Evolutionary conservation across 352 stramenopile genomes (phyloP).

Genomic region (Pythium sp.): DNA sequence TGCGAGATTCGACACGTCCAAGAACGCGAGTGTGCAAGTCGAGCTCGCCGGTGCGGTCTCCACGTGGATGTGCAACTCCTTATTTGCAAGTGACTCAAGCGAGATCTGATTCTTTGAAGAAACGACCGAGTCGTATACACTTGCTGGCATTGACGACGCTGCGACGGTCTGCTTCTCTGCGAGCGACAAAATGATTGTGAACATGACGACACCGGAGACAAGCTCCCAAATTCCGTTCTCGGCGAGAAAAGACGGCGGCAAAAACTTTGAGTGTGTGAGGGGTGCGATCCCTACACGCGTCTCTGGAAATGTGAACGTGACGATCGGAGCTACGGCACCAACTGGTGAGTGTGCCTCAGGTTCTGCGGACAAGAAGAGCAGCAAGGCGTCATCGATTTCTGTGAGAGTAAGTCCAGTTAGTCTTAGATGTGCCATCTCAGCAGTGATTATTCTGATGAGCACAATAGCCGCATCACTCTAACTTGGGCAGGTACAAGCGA

Average conservation of each 20-base stretch:
- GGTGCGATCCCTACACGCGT: not conserved
- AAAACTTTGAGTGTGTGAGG: not conserved
- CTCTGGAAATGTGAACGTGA: not conserved
- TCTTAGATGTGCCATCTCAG: not conserved
- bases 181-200: not conserved
- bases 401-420: not conserved
- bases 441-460: not conserved
- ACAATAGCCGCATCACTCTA: not conserved
- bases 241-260: not conserved
- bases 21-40: not conserved
- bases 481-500: not conserved
- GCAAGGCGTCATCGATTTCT: not conserved
- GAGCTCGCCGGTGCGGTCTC: not conserved
- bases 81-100: not conserved
- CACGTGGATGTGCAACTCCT: not conserved
- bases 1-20: not conserved
- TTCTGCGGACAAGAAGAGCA: conserved; percentile 5
- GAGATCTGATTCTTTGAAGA: not conserved
- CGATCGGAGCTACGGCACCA: conserved; percentile 7
- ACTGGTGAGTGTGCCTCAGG: not conserved
- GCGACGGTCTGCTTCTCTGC: not conserved
- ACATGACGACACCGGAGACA: not conserved
- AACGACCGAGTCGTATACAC: not conserved
- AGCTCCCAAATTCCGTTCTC: not conserved
- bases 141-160: not conserved